Percentiles rank a stretch among this genome's conserved stretches.
phyloP scores from a whole-genome alignment of 352 stramenopile genomes.

The Pythium phragmiticola region DNA sequence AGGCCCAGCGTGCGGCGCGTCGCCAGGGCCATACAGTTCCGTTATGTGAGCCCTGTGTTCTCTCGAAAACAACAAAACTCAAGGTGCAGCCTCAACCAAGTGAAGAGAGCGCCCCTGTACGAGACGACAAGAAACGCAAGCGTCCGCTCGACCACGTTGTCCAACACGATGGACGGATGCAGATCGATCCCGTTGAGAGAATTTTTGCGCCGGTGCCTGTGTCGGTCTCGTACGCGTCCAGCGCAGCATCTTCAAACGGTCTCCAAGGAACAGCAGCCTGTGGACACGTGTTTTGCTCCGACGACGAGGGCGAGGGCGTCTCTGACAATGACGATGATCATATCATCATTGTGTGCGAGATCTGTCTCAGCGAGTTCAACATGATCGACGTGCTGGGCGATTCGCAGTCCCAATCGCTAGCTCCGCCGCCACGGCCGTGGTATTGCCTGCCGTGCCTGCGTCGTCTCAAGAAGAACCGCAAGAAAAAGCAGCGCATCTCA shows the following conservation, averaged over 20 bases:
- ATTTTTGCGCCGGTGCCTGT: constrained; percentile 26
- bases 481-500: constrained; percentile 76
- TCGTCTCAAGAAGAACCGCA: constrained; percentile 72
- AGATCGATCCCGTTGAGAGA: constrained; percentile 21
- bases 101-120: neutral
- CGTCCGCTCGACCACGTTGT: constrained; percentile 5
- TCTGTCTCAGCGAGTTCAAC: constrained; percentile 73
- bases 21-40: constrained; percentile 10
- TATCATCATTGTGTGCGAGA: constrained; percentile 72
- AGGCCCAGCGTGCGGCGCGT: constrained; percentile 21
- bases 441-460: constrained; percentile 66
- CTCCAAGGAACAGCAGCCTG: constrained; percentile 1
- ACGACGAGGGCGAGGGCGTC: constrained; percentile 39
- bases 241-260: neutral
- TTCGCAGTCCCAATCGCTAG: constrained; percentile 23
- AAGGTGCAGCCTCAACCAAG: neutral
- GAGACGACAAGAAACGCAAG: constrained; percentile 35
- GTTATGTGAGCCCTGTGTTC: constrained; percentile 17
- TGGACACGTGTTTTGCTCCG: constrained; percentile 40
- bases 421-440: constrained; percentile 62
- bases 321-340: constrained; percentile 38
- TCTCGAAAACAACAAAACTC: neutral
- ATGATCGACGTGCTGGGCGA: constrained; percentile 60
- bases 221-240: constrained; percentile 8
- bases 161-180: constrained; percentile 20